Evolutionary conservation across 441 rosid species (phyloP), one percentile per base, ranked within the genome.

Genomic region (Theobroma grandiflorum): DNA sequence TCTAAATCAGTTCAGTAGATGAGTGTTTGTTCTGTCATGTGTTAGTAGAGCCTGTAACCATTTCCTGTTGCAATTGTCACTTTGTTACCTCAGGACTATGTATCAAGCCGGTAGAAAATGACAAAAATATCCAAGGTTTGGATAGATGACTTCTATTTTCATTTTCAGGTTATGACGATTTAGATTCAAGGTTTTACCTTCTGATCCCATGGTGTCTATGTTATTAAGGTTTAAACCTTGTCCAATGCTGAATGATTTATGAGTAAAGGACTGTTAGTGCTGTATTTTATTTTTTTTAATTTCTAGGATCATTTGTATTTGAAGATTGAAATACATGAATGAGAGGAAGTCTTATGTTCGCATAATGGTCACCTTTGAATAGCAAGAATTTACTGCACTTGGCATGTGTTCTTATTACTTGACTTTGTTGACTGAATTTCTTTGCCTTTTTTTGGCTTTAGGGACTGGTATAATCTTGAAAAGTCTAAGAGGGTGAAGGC

Each of bases 401-500:
- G 64, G 70, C 37, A 35, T 72, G 45, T 11, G 47, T 80, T 65
- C 42, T 37, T 55, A 38, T 49, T 31, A 20, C 67, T 57, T 76
- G 67, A 31, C 40, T 77, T 76, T 79, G 77, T 77, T 81, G 16
- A 80, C 74, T 68, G 18, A 53, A 63, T 63, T 40, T 72, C 26
- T 38, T 63, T 22, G 55, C 40, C 31, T 59, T 52, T 55, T 82
- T 80, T 52, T 84, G 87, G 79, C 59, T 83, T 20, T 76, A 97
- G 99, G 90, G 99, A 95, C 75, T 97, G 99, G 99, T 94, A 97
- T 87, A 86, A 90, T 86, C 97, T 97, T 75, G 99, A 97, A 78
- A 94, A 93, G 78, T 95, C 98, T 9, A 95, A 95, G 90, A 86
- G 90, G 79, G 99, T 97, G 80, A 95, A 97, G 91, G 91, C 99